Conservation (phyloP, 371 early-diverging fungal genomes). For the Saksenaea oblongispora region DNA sequence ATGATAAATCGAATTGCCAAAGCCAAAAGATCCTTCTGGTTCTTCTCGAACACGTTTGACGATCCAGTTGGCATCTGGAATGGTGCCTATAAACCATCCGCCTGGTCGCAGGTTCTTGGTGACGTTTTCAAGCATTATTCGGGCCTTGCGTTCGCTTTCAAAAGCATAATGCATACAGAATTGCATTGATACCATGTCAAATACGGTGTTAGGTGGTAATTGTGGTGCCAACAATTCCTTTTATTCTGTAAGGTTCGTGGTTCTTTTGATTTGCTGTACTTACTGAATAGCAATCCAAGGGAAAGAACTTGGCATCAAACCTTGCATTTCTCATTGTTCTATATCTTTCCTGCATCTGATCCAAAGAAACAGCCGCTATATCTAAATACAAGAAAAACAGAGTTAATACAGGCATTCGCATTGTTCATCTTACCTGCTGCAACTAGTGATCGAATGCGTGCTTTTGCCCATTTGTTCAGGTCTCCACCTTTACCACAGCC, state of each 20-base stretch:
- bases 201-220: constrained; percentile 51
- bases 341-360: constrained; percentile 87
- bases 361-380: constrained; percentile 91
- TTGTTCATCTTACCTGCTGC: constrained; percentile 60
- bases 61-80: constrained; percentile 93
- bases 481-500: constrained; percentile 99
- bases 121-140: constrained; percentile 86
- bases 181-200: constrained; percentile 94
- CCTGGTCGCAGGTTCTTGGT: constrained; percentile 73
- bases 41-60: constrained; percentile 51
- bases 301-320: constrained; percentile 76
- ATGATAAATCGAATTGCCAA: constrained; percentile 87
- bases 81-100: constrained; percentile 93
- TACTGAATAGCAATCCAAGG: constrained; percentile 83
- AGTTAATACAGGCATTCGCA: background rate
- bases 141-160: constrained; percentile 78
- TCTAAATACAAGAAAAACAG: constrained; percentile 58
- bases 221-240: constrained; percentile 61
- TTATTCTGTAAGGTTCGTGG: background rate
- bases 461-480: constrained; percentile 88
- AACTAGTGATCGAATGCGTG: constrained; percentile 68
- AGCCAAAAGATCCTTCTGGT: constrained; percentile 38
- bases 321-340: constrained; percentile 49
- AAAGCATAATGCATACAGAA: constrained; percentile 99
- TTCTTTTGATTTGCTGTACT: background rate